Evolutionary conservation across 2,329 filamentous ascomycete species (phyloP).

Genomic region (Fusarium miscanthi): DNA sequence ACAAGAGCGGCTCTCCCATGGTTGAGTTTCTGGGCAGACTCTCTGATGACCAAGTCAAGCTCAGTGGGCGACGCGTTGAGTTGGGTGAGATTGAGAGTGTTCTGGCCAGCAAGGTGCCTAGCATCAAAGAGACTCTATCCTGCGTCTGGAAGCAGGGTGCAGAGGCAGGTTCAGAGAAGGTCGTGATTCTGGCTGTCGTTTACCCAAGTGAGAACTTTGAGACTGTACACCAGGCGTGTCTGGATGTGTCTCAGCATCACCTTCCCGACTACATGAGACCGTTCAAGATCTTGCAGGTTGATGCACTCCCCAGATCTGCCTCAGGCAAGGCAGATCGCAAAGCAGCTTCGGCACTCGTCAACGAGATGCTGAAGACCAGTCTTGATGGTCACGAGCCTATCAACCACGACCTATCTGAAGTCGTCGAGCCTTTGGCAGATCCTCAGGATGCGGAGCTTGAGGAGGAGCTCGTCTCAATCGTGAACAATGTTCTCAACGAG

Average conservation of each 20-base stretch:
- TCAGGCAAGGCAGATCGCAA: slow-evolving; percentile 21
- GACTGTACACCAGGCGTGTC: neutral
- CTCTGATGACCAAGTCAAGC: slow-evolving; percentile 26
- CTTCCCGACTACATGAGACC: slow-evolving; percentile 29
- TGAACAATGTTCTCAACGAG: neutral
- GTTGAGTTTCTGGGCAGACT: slow-evolving; percentile 22
- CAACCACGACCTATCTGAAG: rapidly evolving
- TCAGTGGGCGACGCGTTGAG: slow-evolving; percentile 26
- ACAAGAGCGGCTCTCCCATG: neutral
- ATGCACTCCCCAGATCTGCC: neutral
- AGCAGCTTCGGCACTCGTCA: neutral
- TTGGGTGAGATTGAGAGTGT: slow-evolving; percentile 25
- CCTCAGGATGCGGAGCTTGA: neutral
- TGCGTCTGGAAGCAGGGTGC: slow-evolving; percentile 15
- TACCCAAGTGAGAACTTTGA: neutral
- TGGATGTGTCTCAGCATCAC: neutral
- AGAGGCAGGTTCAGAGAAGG: slow-evolving; percentile 8
- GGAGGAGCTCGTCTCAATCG: neutral
- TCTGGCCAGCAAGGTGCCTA: neutral
- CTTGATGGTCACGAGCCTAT: rapidly evolving
- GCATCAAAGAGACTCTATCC: neutral
- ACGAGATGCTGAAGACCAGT: neutral
- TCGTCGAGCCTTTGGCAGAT: neutral
- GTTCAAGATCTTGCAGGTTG: neutral
- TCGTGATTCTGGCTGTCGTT: slow-evolving; percentile 9